Conservation (phyloP, 148 eudicot genomes). For the Amaranthus palmeri region DNA sequence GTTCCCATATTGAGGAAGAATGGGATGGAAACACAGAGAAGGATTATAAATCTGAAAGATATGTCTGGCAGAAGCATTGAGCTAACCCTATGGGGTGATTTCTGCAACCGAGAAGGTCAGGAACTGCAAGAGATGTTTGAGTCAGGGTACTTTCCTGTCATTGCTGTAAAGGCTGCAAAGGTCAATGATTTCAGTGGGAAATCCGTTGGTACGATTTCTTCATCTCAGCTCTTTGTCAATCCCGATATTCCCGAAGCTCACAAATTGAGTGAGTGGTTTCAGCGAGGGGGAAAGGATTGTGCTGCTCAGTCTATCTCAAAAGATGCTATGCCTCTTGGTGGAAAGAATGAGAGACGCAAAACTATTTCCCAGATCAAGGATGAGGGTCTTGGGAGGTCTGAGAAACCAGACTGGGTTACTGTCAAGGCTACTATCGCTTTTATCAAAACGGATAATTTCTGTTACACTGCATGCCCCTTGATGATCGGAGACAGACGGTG, state of each 20-base stretch:
- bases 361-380: slow-evolving; percentile 77
- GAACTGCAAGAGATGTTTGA: slow-evolving; percentile 73
- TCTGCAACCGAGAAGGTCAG: slow-evolving; percentile 94
- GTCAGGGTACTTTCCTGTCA: slow-evolving; percentile 61
- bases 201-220: slow-evolving; percentile 78
- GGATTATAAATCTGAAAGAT: slow-evolving; percentile 75
- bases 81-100: slow-evolving; percentile 94
- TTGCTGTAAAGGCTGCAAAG: slow-evolving; percentile 93
- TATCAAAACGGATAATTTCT: slow-evolving; percentile 74
- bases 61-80: slow-evolving; percentile 77
- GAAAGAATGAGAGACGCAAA: slow-evolving; percentile 71
- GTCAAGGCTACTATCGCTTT: slow-evolving; percentile 65
- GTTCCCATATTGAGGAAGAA: slow-evolving; percentile 86
- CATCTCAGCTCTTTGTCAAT: slow-evolving; percentile 73
- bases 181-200: slow-evolving; percentile 90
- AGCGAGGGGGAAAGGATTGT: slow-evolving; percentile 56
- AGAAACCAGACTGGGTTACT: slow-evolving; percentile 88
- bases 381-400: slow-evolving; percentile 88
- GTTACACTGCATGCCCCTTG: slow-evolving; percentile 96
- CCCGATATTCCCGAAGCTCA: slow-evolving; percentile 75
- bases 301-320: slow-evolving; percentile 71
- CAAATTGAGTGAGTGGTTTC: slow-evolving; percentile 64
- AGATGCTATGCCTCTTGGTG: slow-evolving; percentile 59
- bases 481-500: slow-evolving; percentile 92
- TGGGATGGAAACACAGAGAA: slow-evolving; percentile 98